Evolutionary conservation across 306 rosid genomes (phyloP).

Genomic region (Betula pendula): DNA sequence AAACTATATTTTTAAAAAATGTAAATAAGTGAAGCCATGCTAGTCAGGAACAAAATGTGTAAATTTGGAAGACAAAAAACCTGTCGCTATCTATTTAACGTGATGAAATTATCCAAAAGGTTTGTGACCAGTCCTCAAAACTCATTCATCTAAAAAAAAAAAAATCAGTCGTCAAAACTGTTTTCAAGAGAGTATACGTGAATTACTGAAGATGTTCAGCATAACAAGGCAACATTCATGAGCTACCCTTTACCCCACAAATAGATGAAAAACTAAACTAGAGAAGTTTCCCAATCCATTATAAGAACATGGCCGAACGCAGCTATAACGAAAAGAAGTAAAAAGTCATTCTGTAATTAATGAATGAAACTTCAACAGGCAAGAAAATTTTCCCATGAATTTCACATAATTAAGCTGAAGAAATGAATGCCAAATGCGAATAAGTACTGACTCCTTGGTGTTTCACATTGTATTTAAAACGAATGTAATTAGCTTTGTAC

Average conservation of each 20-base stretch:
- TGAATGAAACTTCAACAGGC: not conserved
- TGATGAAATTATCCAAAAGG: not conserved
- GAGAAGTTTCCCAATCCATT: not conserved
- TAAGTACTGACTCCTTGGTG: too few relatives aligned
- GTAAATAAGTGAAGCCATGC: conserved; percentile 3
- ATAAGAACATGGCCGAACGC: not conserved
- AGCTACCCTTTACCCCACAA: not conserved
- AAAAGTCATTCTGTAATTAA: not conserved
- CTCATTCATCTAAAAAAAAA: too few relatives aligned
- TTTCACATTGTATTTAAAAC: too few relatives aligned
- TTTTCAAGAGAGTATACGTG: not conserved
- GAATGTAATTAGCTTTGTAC: too few relatives aligned
- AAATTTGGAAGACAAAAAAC: not conserved
- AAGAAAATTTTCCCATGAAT: too few relatives aligned
- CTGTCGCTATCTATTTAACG: not conserved
- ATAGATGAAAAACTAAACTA: not conserved
- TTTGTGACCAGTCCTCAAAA: not conserved
- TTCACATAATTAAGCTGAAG: too few relatives aligned
- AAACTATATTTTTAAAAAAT: conserved; percentile 15
- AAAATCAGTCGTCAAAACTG: not conserved
- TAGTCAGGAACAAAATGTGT: not conserved
- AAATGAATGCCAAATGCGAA: not conserved
- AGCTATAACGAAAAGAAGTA: too few relatives aligned
- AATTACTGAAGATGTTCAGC: not conserved
- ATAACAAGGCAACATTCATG: not conserved